Conservation (phyloP, 768 basidiomycete species). For the Pilatotrama ljubarskyi region DNA sequence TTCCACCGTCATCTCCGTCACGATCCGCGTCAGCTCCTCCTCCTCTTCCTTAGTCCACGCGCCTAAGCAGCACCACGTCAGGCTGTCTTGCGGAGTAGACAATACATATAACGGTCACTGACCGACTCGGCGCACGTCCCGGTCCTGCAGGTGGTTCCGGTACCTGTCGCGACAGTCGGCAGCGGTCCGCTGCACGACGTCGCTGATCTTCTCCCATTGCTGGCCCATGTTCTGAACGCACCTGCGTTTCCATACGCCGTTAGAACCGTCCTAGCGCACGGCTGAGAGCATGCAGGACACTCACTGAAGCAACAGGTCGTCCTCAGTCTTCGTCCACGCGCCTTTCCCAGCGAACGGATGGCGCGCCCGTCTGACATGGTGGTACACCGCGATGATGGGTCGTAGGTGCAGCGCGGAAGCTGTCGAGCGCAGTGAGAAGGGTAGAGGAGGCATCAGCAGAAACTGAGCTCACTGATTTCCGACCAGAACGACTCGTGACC, state of each 20-base stretch:
- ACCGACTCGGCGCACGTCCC: conserved; percentile 64
- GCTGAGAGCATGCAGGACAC: conserved; percentile 25
- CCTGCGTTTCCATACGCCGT: conserved; percentile 37
- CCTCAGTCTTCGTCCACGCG: conserved; percentile 67
- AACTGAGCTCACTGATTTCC: conserved; percentile 62
- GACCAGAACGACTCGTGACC: conserved; percentile 76
- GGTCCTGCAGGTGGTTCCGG: conserved; percentile 76
- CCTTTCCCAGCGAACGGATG: conserved; percentile 75
- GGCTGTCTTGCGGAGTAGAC: background rate
- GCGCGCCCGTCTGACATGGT: conserved; percentile 68
- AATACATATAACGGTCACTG: conserved; percentile 10
- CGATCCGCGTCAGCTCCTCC: conserved; percentile 68
- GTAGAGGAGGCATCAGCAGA: background rate
- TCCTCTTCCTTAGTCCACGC: conserved; percentile 82
- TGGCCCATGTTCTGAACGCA: conserved; percentile 71
- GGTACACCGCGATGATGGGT: conserved; percentile 82
- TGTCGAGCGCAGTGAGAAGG: conserved; percentile 31
- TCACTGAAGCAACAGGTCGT: conserved; percentile 61
- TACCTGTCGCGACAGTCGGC: conserved; percentile 84
- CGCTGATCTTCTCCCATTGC: conserved; percentile 79
- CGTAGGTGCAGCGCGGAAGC: conserved; percentile 72
- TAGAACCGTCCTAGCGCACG: background rate
- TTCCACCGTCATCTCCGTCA: conserved; percentile 70
- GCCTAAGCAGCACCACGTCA: conserved; percentile 38
- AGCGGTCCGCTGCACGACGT: conserved; percentile 69